phyloP scores from a whole-genome alignment of 2,329 filamentous ascomycete genomes.

The Tolypocladium ovalisporum region DNA sequence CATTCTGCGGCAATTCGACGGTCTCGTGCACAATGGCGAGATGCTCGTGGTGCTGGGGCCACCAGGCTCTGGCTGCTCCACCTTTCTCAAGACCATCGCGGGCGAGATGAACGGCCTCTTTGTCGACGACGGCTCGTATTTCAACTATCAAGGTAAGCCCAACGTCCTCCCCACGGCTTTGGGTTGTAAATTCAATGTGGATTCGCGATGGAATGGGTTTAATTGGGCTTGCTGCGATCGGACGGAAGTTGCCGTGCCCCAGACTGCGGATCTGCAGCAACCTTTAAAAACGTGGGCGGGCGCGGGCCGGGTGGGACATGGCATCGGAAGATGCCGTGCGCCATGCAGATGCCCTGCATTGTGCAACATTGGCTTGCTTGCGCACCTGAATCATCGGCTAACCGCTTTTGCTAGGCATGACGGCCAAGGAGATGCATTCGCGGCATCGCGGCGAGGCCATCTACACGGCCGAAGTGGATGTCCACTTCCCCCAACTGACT shows the following conservation, averaged over 20 bases:
- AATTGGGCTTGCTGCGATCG: background rate
- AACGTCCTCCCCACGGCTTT: too few species aligned
- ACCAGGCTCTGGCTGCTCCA: conserved; percentile 67
- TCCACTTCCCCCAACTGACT: conserved; percentile 66
- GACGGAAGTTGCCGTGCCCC: conserved; percentile 4
- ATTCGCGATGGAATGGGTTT: background rate
- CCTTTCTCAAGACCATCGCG: conserved; percentile 73
- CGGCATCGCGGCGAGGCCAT: conserved; percentile 76
- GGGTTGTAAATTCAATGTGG: background rate
- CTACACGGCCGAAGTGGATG: conserved; percentile 76
- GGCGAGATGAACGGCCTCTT: conserved; percentile 75
- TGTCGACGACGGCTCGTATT: conserved; percentile 56
- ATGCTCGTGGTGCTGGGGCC: conserved; percentile 68
- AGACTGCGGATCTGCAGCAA: background rate
- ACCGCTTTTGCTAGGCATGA: conserved; percentile 36
- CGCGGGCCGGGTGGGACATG: conserved; percentile 2
- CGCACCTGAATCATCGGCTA: conserved; percentile 1
- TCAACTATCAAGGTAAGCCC: conserved; percentile 69
- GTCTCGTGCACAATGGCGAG: conserved; percentile 58
- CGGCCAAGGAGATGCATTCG: conserved; percentile 64
- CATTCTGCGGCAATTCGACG: conserved; percentile 58
- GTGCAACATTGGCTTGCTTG: conserved; percentile 1
- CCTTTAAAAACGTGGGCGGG: conserved; percentile 1
- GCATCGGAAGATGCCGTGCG: conserved; percentile 3
- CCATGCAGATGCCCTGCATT: background rate